These are phyloP conservation scores for Podospora fimiseda DNA, from an alignment of 495 filamentous ascomycete species.

Conservation along the genomic window DNA sequence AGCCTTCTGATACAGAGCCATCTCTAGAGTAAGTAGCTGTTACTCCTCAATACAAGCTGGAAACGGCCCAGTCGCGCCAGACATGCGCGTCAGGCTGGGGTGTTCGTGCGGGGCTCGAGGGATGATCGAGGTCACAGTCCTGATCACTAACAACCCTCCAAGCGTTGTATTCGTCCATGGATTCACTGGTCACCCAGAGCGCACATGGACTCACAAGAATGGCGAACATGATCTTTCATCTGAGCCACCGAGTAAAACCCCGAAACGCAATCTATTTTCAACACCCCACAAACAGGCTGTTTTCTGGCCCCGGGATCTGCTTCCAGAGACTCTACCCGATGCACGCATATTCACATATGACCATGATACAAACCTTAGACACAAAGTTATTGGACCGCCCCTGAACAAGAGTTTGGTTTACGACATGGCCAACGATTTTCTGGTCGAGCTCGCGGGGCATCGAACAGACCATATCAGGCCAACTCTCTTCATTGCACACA, in stretches of 20 bases:
- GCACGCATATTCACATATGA: conserved; percentile 46
- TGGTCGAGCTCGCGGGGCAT: conserved; percentile 30
- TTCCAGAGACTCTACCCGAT: conserved; percentile 38
- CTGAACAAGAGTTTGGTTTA: conserved; percentile 27
- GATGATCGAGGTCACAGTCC: no score
- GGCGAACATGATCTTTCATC: not conserved
- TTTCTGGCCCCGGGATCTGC: conserved; percentile 45
- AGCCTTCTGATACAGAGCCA: no score
- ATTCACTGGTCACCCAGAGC: conserved; percentile 31
- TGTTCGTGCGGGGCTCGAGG: no score
- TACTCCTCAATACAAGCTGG: no score
- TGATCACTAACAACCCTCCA: no score
- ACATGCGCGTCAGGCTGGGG: no score
- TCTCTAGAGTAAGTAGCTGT: no score
- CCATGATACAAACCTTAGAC: conserved; percentile 39
- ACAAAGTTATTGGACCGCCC: conserved; percentile 14
- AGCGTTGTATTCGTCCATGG: conserved; percentile 32
- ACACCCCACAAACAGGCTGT: not conserved
- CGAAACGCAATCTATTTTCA: conserved; percentile 6
- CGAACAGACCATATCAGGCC: conserved; percentile 23
- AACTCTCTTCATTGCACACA: conserved; percentile 45
- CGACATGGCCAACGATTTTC: conserved; percentile 32
- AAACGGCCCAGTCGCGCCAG: no score
- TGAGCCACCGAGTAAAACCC: conserved; percentile 12
- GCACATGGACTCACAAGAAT: conserved; percentile 26